Evolutionary conservation across 2,329 filamentous ascomycete species (phyloP).

Genomic region (Emergomyces orientalis): DNA sequence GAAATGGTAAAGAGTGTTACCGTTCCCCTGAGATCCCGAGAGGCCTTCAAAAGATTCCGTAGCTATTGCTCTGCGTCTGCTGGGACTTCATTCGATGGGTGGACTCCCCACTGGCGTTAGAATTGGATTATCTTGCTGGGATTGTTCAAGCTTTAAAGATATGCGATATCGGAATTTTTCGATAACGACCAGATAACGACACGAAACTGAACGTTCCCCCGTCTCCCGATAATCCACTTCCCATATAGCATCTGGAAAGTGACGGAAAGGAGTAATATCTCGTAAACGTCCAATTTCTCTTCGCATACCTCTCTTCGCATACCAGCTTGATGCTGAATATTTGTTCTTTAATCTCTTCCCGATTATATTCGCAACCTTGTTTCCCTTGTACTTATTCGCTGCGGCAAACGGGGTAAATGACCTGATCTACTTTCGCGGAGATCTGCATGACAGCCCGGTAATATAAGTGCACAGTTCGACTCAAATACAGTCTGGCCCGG

Average conservation of each 20-base stretch:
- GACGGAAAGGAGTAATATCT: neutral
- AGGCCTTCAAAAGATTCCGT: neutral
- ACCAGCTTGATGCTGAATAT: neutral
- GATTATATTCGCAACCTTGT: too few species aligned
- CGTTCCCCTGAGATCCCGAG: neutral
- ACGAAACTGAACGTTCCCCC: neutral
- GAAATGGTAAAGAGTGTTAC: neutral
- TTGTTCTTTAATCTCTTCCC: neutral
- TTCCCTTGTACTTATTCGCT: neutral
- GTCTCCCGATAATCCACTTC: neutral
- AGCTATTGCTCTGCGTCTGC: neutral
- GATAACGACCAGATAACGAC: neutral
- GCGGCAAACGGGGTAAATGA: too few species aligned
- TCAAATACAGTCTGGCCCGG: neutral
- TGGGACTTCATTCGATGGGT: neutral
- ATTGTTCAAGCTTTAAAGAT: neutral
- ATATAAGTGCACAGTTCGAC: too few species aligned
- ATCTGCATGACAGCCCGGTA: too few species aligned
- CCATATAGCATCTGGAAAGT: neutral
- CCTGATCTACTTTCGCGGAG: too few species aligned
- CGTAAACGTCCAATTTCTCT: neutral
- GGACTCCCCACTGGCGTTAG: neutral
- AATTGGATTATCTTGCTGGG: neutral
- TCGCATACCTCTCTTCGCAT: too few species aligned
- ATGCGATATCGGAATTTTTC: too few species aligned